These are phyloP conservation scores for Alternaria brassicae DNA, from an alignment of 2,329 filamentous ascomycete species.

Conservation along the genomic window DNA sequence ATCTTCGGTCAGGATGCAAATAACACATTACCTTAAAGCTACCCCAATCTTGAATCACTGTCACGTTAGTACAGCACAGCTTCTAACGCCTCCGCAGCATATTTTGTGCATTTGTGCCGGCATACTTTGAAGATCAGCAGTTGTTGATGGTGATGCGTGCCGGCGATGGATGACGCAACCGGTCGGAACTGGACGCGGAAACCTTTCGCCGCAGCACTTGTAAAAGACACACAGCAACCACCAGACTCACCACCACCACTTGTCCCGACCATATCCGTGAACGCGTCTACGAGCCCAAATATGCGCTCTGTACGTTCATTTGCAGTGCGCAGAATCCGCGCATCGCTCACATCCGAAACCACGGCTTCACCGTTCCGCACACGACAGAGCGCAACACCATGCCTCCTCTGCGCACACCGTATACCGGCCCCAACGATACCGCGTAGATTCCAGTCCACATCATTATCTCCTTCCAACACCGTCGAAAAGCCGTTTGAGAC, in stretches of 20 bases:
- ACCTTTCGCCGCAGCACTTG: conserved; percentile 18
- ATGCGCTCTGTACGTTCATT: conserved; percentile 35
- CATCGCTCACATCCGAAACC: conserved; percentile 25
- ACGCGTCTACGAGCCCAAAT: neutral
- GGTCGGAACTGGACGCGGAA: conserved; percentile 8
- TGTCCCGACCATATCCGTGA: neutral
- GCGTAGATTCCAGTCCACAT: conserved; percentile 37
- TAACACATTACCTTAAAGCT: neutral
- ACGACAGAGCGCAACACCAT: conserved; percentile 30
- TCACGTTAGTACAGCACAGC: neutral
- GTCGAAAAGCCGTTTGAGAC: conserved; percentile 27
- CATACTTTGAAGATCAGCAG: neutral
- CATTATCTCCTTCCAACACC: conserved; percentile 10
- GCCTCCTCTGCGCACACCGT: conserved; percentile 33
- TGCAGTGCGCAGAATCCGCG: conserved; percentile 35
- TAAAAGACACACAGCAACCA: neutral
- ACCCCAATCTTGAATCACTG: neutral
- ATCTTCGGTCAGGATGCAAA: neutral
- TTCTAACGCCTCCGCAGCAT: neutral
- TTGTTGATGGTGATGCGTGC: neutral
- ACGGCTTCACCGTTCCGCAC: conserved; percentile 22
- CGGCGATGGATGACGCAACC: conserved; percentile 27
- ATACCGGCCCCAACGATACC: conserved; percentile 13
- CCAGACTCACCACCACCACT: neutral
- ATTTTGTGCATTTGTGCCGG: neutral